A percentile compares a stretch with the other conserved stretches of the same genome.
Evolutionary conservation across 2,329 filamentous ascomycete species (phyloP).

Genomic region (Knufia petricola): DNA sequence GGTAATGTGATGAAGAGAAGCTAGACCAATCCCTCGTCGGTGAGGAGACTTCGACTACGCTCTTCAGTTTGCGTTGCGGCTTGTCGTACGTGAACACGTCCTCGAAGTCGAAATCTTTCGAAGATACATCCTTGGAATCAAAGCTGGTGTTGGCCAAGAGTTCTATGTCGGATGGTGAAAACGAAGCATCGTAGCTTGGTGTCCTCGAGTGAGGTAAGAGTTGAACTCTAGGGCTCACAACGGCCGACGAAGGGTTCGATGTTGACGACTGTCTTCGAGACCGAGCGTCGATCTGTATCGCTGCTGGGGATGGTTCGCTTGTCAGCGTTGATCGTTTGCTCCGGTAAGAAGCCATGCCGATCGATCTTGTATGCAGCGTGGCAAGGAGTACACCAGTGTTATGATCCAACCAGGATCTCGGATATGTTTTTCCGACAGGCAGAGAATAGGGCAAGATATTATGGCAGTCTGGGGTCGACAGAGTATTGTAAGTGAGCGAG

Average conservation of each 20-base stretch:
- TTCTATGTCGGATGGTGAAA: slow-evolving; percentile 18
- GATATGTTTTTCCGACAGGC: background rate
- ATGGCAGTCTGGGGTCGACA: too few relatives aligned
- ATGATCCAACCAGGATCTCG: background rate
- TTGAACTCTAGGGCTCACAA: slow-evolving; percentile 18
- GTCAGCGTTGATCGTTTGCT: slow-evolving; percentile 12
- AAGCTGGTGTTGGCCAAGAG: slow-evolving; percentile 18
- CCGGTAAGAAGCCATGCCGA: slow-evolving; percentile 13
- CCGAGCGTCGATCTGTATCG: slow-evolving; percentile 6
- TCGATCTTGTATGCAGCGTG: too few relatives aligned
- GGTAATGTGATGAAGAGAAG: slow-evolving; percentile 21
- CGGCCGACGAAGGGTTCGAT: slow-evolving; percentile 7
- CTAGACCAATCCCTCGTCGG: slow-evolving; percentile 21
- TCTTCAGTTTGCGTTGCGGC: slow-evolving; percentile 19
- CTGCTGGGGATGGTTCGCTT: slow-evolving; percentile 13
- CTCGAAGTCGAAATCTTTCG: slow-evolving; percentile 23
- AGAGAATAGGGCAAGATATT: too few relatives aligned
- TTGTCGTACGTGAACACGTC: slow-evolving; percentile 24
- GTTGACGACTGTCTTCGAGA: slow-evolving; percentile 5
- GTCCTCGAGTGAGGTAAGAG: slow-evolving; percentile 20
- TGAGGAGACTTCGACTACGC: slow-evolving; percentile 21
- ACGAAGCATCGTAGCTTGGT: slow-evolving; percentile 19
- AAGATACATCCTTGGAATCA: slow-evolving; percentile 21
- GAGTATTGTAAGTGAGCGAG: background rate
- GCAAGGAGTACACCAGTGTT: too few relatives aligned